Percentiles rank a stretch among this genome's conserved stretches.
Conservation (phyloP, 1,284 basidiomycete species). For the Malassezia nana region DNA sequence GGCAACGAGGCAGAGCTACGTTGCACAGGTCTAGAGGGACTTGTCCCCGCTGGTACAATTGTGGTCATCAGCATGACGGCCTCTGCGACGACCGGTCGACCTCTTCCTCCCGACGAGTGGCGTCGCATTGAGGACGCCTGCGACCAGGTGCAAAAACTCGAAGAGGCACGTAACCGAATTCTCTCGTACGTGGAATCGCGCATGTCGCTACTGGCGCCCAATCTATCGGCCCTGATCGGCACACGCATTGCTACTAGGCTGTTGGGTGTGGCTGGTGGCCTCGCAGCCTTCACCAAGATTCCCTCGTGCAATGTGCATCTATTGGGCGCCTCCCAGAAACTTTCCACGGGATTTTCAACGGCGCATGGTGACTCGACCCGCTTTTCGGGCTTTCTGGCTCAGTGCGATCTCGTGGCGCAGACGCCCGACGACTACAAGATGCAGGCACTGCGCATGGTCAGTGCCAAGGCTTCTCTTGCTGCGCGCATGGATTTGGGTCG, state of each 20-base stretch:
- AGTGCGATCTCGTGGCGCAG: slow-evolving; percentile 72
- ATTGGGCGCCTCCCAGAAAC: slow-evolving; percentile 83
- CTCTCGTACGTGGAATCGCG: slow-evolving; percentile 97
- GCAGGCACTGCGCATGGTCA: slow-evolving; percentile 82
- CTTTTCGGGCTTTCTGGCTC: slow-evolving; percentile 95
- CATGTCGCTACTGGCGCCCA: slow-evolving; percentile 95
- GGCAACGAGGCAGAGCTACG: slow-evolving; percentile 69
- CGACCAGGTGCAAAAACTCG: slow-evolving; percentile 73
- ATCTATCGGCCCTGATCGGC: slow-evolving; percentile 93
- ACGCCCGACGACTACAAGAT: slow-evolving; percentile 84
- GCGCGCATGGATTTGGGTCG: slow-evolving; percentile 74
- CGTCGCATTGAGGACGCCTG: slow-evolving; percentile 70
- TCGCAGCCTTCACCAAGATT: slow-evolving; percentile 81
- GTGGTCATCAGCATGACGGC: slow-evolving; percentile 95
- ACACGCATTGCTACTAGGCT: slow-evolving; percentile 96
- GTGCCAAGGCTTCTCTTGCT: slow-evolving; percentile 80
- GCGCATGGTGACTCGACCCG: slow-evolving; percentile 54
- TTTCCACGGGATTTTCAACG: slow-evolving; percentile 69
- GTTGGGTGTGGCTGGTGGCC: slow-evolving; percentile 88
- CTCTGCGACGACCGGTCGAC: slow-evolving; percentile 66
- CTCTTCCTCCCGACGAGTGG: slow-evolving; percentile 66
- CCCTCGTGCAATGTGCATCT: slow-evolving; percentile 90
- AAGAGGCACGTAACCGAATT: slow-evolving; percentile 73
- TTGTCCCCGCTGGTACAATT: slow-evolving; percentile 80
- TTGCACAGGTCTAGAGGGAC: slow-evolving; percentile 66